phyloP scores from a whole-genome alignment of 2,329 filamentous ascomycete genomes.

The Talaromyces marneffei region DNA sequence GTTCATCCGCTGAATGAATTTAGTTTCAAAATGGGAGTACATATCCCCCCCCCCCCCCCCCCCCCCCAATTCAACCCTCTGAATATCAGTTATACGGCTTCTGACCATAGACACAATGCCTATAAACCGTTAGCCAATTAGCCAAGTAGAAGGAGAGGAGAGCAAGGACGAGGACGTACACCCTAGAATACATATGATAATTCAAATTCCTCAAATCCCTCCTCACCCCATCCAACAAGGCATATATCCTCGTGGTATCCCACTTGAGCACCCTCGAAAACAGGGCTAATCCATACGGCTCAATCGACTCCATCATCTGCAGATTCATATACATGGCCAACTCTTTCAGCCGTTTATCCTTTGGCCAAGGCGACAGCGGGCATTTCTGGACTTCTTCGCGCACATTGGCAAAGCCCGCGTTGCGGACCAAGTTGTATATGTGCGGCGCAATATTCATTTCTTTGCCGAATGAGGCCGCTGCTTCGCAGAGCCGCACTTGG shows the following conservation, averaged over 20 bases:
- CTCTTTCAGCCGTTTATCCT: conserved; percentile 16
- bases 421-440: conserved; percentile 38
- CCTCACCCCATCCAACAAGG: conserved; percentile 1
- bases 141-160: background rate
- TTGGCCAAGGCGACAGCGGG: conserved; percentile 37
- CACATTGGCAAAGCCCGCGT: conserved; percentile 49
- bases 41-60: no score
- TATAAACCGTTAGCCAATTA: background rate
- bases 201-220: conserved; percentile 14
- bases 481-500: conserved; percentile 18
- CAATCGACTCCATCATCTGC: conserved; percentile 20
- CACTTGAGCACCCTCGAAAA: conserved; percentile 25
- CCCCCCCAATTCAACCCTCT: background rate
- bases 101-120: conserved; percentile 14
- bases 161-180: background rate
- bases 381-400: conserved; percentile 33
- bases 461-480: conserved; percentile 23
- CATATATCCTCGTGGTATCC: conserved; percentile 15
- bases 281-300: conserved; percentile 22
- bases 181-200: conserved; percentile 14
- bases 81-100: conserved; percentile 24
- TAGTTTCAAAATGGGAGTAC: background rate
- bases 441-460: conserved; percentile 24
- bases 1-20: background rate
- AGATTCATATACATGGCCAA: conserved; percentile 19